These are phyloP conservation scores for Lecanicillium sp. DNA, from an alignment of 2,329 filamentous ascomycete genomes.

Conservation along the genomic window DNA sequence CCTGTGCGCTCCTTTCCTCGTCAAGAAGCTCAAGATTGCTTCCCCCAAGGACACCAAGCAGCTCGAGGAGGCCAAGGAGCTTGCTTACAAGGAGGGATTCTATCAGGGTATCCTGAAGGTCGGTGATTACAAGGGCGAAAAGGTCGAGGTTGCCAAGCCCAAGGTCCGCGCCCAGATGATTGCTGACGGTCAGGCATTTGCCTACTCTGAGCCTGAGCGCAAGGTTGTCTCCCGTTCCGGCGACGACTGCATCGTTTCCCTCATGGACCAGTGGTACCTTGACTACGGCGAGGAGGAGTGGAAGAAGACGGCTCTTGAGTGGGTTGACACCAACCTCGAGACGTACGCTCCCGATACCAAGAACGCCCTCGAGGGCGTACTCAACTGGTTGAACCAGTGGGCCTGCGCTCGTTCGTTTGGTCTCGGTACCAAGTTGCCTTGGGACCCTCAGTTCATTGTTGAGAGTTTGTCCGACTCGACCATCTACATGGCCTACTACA, in stretches of 20 bases:
- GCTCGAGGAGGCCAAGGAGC: conserved; percentile 87
- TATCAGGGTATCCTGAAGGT: conserved; percentile 89
- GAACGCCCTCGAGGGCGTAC: conserved; percentile 74
- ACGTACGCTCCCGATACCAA: conserved; percentile 73
- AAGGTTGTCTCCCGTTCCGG: conserved; percentile 83
- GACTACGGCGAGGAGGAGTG: conserved; percentile 91
- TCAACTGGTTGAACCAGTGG: conserved; percentile 94
- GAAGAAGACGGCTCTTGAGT: conserved; percentile 68
- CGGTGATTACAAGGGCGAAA: conserved; percentile 81
- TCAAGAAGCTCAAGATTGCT: conserved; percentile 91
- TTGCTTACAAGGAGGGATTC: conserved; percentile 95
- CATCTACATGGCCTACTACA: conserved; percentile 83
- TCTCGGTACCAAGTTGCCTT: conserved; percentile 88
- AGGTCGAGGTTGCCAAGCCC: conserved; percentile 80
- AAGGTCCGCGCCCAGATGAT: conserved; percentile 76
- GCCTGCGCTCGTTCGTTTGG: conserved; percentile 89
- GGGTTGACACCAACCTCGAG: conserved; percentile 69
- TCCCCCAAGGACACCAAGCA: conserved; percentile 90
- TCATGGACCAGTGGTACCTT: conserved; percentile 96
- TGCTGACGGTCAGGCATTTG: conserved; percentile 72
- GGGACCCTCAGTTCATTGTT: conserved; percentile 86
- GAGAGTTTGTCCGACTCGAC: conserved; percentile 90
- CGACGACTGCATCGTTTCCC: conserved; percentile 87
- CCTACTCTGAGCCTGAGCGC: conserved; percentile 89
- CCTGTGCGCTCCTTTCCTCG: conserved; percentile 72